These are phyloP conservation scores for Phalaenopsis aphrodite DNA, from an alignment of 106 monocot genomes.

Conservation along the genomic window DNA sequence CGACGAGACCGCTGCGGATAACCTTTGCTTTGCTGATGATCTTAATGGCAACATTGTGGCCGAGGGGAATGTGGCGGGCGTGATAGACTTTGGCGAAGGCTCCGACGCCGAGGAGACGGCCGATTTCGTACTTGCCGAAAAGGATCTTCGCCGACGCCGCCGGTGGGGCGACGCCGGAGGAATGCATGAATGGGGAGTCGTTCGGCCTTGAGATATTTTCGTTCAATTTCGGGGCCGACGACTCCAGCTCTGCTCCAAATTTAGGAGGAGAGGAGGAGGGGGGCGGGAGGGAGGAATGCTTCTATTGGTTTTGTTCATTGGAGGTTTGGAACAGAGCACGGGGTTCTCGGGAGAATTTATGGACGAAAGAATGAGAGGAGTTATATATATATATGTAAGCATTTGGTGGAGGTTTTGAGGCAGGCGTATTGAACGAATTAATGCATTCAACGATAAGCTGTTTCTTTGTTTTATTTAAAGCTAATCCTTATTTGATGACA, in stretches of 20 bases:
- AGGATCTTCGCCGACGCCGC: conserved; percentile 14
- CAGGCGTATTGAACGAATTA: no score
- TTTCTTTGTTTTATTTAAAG: no score
- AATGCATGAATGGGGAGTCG: neutral
- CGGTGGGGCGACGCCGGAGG: conserved; percentile 3
- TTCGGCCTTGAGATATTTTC: neutral
- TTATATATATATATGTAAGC: no score
- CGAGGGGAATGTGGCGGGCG: conserved; percentile 32
- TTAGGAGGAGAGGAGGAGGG: neutral
- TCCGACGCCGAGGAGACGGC: conserved; percentile 56
- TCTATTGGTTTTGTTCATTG: neutral
- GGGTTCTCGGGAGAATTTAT: neutral
- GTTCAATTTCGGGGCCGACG: no score
- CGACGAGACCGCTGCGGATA: conserved; percentile 10
- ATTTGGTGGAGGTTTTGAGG: no score
- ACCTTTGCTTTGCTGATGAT: conserved; percentile 23
- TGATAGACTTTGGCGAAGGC: conserved; percentile 77
- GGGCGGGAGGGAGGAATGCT: neutral
- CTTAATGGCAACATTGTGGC: conserved; percentile 40
- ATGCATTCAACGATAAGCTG: no score
- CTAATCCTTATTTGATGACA: no score
- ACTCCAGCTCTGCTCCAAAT: neutral
- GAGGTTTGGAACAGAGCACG: neutral
- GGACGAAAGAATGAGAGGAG: neutral
- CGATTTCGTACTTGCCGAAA: conserved; percentile 59